Evolutionary conservation across 2,329 filamentous ascomycete species (phyloP), one percentile per base, ranked within the genome.

Genomic region (Diplodia corticola): DNA sequence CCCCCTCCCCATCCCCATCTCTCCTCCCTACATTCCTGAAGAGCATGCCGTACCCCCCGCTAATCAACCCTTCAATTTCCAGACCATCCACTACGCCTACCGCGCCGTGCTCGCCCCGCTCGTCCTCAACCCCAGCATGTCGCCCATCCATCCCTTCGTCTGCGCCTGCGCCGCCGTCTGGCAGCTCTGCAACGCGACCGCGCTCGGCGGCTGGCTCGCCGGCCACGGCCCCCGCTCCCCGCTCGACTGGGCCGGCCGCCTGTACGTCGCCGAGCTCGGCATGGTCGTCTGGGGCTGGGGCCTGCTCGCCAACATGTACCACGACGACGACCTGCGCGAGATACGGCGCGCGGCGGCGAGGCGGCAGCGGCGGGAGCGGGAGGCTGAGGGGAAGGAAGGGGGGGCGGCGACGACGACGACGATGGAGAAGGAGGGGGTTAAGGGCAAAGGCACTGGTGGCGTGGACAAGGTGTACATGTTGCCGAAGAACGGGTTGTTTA

Each of bases 251-350:
- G 75, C 76, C 6, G 80, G 78, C 44, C 73, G 77, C 12, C 70
- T 77, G 60, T 76, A 78, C 66, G 74, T 80, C 35, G 83, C 88
- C 51, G 80, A 83, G 68, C 63, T 88, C 17, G 94, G 95, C 1
- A 80, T 96, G 35, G 82, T 86, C 24, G 74, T 97, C 64, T 98
- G 95, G 83, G 86, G 88, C 68, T 79, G 90, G 67, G 92, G 91
- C 0, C 86, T 97, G 67, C 80, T 88, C 17, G 88, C 85, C 37
- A 98, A 97, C 77, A 92, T 95, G 74, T 91, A 89, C 77, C 91
- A 97, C 74, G 95, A 99, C 77, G 92, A 95, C 74, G 89, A 92
- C 71, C 84, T 99, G 65, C 91, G 94, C 67, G 90, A 95, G 76
- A 93, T 99, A 70, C 86, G 95, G 7, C 85, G 93, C 7, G 83